Conservation (phyloP, 768 basidiomycete genomes). For the Trametes maxima region DNA sequence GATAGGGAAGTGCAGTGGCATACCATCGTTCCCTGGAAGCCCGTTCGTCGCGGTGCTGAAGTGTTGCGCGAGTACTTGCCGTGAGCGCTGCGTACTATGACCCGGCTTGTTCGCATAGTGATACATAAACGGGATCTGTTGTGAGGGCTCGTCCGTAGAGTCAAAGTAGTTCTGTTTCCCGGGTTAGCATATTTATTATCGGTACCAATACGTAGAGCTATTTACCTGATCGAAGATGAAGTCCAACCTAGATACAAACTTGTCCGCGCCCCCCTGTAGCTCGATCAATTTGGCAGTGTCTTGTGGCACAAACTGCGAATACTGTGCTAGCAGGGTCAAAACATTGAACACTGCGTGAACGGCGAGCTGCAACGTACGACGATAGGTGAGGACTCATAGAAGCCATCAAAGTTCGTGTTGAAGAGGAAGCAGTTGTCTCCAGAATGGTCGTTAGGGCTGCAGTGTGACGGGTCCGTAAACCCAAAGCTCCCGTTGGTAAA, state of each 20-base stretch:
- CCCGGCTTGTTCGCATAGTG: slow-evolving; percentile 67
- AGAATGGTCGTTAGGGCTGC: slow-evolving; percentile 61
- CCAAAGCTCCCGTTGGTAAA: slow-evolving; percentile 60
- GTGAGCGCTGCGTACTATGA: slow-evolving; percentile 55
- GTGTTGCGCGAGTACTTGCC: slow-evolving; percentile 55
- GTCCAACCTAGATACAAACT: slow-evolving; percentile 56
- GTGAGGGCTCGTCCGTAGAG: slow-evolving; percentile 63
- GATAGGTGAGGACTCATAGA: slow-evolving; percentile 66
- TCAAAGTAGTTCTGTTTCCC: slow-evolving; percentile 56
- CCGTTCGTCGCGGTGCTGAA: slow-evolving; percentile 53
- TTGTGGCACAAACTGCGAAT: slow-evolving; percentile 67
- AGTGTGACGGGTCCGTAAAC: slow-evolving; percentile 67
- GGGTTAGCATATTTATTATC: neutral
- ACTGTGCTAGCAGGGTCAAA: slow-evolving; percentile 36
- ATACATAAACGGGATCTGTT: slow-evolving; percentile 72
- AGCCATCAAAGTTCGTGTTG: slow-evolving; percentile 57
- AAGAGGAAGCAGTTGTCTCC: slow-evolving; percentile 62
- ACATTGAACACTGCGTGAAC: neutral
- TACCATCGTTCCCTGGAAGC: slow-evolving; percentile 61
- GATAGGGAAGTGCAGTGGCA: slow-evolving; percentile 10
- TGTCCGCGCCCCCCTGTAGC: slow-evolving; percentile 58
- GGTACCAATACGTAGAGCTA: neutral
- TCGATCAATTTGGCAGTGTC: slow-evolving; percentile 63
- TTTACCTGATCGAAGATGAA: slow-evolving; percentile 57
- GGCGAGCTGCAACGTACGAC: slow-evolving; percentile 42